Evolutionary conservation across 306 rosid genomes (phyloP).

Genomic region (Quercus suber): DNA sequence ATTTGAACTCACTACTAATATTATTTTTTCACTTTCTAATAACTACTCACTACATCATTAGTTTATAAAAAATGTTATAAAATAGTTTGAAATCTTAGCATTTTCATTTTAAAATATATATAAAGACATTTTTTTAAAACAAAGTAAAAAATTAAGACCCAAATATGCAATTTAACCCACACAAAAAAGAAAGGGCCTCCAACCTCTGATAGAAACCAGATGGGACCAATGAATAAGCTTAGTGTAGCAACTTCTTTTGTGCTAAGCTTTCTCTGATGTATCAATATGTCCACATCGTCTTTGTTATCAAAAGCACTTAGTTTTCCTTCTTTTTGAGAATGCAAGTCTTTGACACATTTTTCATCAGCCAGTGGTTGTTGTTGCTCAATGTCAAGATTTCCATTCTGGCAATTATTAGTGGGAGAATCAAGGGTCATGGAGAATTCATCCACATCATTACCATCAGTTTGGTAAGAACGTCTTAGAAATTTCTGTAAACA

Average conservation of each 20-base stretch:
- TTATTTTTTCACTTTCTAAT: too few relatives aligned
- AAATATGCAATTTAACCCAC: too few relatives aligned
- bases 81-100: too few relatives aligned
- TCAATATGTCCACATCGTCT: constrained; percentile 9
- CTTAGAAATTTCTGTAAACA: constrained; percentile 10
- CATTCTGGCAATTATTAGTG: neutral
- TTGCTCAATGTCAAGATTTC: constrained; percentile 14
- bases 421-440: neutral
- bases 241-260: constrained; percentile 22
- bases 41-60: too few relatives aligned
- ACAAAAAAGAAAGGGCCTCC: neutral
- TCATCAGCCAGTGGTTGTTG: constrained; percentile 3
- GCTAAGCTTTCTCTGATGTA: constrained; percentile 4
- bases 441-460: neutral
- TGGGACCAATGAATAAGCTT: constrained; percentile 25
- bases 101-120: too few relatives aligned
- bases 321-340: constrained; percentile 9
- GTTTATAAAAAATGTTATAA: too few relatives aligned
- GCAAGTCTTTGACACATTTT: neutral
- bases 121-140: too few relatives aligned
- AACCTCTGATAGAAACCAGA: constrained; percentile 36
- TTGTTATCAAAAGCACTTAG: neutral
- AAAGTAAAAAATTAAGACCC: too few relatives aligned
- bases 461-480: neutral
- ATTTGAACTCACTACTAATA: too few relatives aligned